Conservation (phyloP, 139 green algal genomes). For the Raphidocelis subcapitata region DNA sequence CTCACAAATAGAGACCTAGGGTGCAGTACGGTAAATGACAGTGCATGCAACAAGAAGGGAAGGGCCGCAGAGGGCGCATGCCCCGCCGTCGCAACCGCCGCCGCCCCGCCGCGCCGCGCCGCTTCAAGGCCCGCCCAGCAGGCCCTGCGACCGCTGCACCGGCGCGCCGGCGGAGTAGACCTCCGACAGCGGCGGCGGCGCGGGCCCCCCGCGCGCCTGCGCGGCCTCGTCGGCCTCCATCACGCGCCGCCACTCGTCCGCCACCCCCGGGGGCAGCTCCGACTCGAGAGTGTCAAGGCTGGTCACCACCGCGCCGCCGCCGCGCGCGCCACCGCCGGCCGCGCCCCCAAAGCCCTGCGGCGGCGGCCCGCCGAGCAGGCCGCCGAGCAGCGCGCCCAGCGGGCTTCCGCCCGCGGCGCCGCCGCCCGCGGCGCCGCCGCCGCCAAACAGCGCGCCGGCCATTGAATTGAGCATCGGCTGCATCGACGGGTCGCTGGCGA, state of each 20-base stretch:
- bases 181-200: slow-evolving; percentile 8
- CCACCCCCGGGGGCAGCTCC: slow-evolving; percentile 17
- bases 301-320: neutral
- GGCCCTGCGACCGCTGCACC: slow-evolving; percentile 8
- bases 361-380: neutral
- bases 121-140: too few species aligned
- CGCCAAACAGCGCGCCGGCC: slow-evolving; percentile 20
- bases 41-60: too few species aligned
- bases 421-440: slow-evolving; percentile 23
- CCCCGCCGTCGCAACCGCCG: too few species aligned
- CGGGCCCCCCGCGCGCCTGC: neutral
- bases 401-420: slow-evolving; percentile 24
- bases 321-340: neutral
- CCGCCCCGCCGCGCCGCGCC: too few species aligned
- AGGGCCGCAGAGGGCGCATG: too few species aligned
- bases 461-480: slow-evolving; percentile 36
- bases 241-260: slow-evolving; percentile 20
- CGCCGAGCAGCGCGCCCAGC: slow-evolving; percentile 28
- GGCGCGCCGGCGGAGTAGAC: slow-evolving; percentile 26
- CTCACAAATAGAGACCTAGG: too few species aligned
- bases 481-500: slow-evolving; percentile 45
- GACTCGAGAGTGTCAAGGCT: slow-evolving; percentile 13
- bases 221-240: slow-evolving; percentile 17
- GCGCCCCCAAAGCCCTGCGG: slow-evolving; percentile 6
- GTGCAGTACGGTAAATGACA: too few species aligned